A percentile compares a stretch with the other conserved stretches of the same genome.
phyloP scores from a whole-genome alignment of 768 basidiomycete genomes.

The Terana coerulea region DNA sequence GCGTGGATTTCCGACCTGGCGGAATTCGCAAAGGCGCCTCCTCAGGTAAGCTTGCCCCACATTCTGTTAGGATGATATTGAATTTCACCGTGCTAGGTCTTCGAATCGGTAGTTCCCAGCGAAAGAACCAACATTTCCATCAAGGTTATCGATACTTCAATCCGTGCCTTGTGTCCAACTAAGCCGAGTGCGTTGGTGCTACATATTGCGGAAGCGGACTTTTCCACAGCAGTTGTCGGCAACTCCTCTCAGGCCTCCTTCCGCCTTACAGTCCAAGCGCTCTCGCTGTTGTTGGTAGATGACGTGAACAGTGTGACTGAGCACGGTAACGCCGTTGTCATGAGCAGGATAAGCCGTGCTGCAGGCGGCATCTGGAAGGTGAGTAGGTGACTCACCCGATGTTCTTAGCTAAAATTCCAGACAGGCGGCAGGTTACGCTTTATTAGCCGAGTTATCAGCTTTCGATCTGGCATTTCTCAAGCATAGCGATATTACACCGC shows the following conservation, averaged over 20 bases:
- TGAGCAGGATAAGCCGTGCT: conserved; percentile 13
- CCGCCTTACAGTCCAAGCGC: conserved; percentile 41
- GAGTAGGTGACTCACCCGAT: conserved; percentile 17
- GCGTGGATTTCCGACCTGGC: conserved; percentile 59
- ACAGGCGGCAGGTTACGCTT: conserved; percentile 65
- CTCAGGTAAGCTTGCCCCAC: conserved; percentile 58
- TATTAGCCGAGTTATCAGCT: conserved; percentile 55
- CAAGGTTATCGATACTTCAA: conserved; percentile 60
- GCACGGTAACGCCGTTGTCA: conserved; percentile 5
- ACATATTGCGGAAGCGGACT: conserved; percentile 61
- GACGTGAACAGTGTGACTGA: conserved; percentile 36
- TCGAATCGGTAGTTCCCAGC: conserved; percentile 89
- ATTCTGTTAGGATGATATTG: not conserved
- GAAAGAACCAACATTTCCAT: conserved; percentile 77
- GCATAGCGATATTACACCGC: conserved; percentile 8
- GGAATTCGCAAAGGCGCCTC: conserved; percentile 74
- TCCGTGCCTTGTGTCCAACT: conserved; percentile 53
- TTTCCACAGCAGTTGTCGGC: conserved; percentile 61
- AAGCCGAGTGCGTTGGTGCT: conserved; percentile 65
- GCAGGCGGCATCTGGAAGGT: conserved; percentile 69
- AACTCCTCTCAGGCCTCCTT: conserved; percentile 56
- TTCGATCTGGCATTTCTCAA: conserved; percentile 43
- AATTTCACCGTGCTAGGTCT: conserved; percentile 48
- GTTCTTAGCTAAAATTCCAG: conserved; percentile 4
- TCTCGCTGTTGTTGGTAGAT: conserved; percentile 54